Evolutionary conservation across 1,139 yeast species (phyloP).

Genomic region (Hemisphaericaspora lyxosophila): DNA sequence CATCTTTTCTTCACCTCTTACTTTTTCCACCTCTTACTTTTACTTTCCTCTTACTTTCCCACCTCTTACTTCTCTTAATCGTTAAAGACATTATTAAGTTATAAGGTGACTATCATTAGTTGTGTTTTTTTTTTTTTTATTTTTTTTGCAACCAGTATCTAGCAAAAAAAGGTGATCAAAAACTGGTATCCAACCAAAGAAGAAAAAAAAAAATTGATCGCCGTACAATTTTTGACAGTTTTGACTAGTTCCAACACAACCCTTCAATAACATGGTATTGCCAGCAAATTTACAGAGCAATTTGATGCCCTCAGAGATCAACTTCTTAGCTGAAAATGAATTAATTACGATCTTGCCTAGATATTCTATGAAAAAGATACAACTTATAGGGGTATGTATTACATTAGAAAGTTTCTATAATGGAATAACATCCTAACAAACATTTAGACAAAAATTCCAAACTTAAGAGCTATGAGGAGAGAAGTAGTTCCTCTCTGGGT

Average conservation of each 20-base stretch:
- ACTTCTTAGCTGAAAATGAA: conserved; percentile 83
- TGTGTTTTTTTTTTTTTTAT: no score
- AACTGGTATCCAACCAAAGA: no score
- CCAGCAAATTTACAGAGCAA: conserved; percentile 57
- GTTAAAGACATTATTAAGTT: no score
- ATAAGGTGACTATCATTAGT: no score
- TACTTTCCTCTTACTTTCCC: no score
- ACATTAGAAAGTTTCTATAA: neutral
- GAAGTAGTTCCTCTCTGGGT: conserved; percentile 83
- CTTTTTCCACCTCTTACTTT: no score
- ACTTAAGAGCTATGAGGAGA: conserved; percentile 66
- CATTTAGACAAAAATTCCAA: conserved; percentile 49
- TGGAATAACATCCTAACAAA: conserved; percentile 16
- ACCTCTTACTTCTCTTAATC: no score
- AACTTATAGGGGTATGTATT: conserved; percentile 57
- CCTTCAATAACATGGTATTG: conserved; percentile 52
- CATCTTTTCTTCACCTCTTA: no score
- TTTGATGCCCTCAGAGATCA: conserved; percentile 75
- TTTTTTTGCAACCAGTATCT: no score
- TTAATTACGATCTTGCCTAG: conserved; percentile 71
- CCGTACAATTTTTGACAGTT: neutral
- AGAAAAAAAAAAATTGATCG: neutral
- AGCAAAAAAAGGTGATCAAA: no score
- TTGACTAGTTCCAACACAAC: neutral
- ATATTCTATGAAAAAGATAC: conserved; percentile 62